phyloP scores from a whole-genome alignment of 257 asterid species.

The Parsonsia alboflavescens region DNA sequence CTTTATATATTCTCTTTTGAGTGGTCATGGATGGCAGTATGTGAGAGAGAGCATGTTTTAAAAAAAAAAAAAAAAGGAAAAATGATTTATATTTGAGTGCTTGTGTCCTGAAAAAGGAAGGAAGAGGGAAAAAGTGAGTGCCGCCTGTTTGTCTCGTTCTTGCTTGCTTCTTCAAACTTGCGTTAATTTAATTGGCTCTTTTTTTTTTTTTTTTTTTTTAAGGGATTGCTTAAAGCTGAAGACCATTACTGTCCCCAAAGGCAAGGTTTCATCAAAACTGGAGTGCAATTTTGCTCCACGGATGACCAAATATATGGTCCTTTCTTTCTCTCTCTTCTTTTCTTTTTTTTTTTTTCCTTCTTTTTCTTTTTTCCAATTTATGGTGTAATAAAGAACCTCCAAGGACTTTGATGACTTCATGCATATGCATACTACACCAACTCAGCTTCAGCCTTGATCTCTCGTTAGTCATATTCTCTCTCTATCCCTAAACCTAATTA shows the following conservation, averaged over 20 bases:
- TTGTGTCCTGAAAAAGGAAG: not conserved
- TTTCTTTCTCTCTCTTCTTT: too few species aligned
- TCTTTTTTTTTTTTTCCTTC: too few species aligned
- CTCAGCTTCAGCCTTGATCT: too few species aligned
- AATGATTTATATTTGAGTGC: not conserved
- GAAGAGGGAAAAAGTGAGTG: not conserved
- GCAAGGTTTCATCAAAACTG: not conserved
- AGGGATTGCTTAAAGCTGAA: conserved; percentile 22
- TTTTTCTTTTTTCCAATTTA: not conserved
- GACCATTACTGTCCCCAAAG: conserved; percentile 14
- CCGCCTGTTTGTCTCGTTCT: not conserved
- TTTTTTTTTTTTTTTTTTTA: not conserved
- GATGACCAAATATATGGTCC: conserved; percentile 12
- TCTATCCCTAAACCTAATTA: too few species aligned
- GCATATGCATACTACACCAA: not conserved
- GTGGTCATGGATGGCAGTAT: not conserved
- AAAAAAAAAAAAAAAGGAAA: not conserved
- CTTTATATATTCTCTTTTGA: not conserved
- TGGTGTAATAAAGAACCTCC: conserved; percentile 14
- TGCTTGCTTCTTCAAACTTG: conserved; percentile 5
- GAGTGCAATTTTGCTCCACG: not conserved
- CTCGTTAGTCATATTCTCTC: too few species aligned
- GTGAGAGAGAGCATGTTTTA: not conserved
- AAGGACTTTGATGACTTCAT: conserved; percentile 5
- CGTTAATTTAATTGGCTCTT: not conserved